phyloP scores from a whole-genome alignment of 2,329 filamentous ascomycete species.

The Colletotrichum sp. region DNA sequence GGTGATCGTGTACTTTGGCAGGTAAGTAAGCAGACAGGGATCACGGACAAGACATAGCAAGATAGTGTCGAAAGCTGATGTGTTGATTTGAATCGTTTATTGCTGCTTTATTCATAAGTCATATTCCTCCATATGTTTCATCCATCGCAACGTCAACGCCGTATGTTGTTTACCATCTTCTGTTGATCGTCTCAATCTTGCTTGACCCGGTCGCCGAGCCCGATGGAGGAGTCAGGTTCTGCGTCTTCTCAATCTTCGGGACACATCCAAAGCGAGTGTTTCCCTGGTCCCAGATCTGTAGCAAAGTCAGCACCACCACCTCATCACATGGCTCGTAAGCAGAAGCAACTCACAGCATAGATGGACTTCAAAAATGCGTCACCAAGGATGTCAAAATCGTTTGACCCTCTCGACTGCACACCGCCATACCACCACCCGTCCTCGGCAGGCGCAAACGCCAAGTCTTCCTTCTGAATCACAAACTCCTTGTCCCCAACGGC shows the following conservation, averaged over 20 bases:
- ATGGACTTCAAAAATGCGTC: conserved; percentile 15
- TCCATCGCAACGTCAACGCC: background rate
- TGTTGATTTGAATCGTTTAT: background rate
- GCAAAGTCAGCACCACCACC: background rate
- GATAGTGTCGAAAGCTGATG: background rate
- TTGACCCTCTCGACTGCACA: conserved; percentile 14
- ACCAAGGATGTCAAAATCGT: conserved; percentile 13
- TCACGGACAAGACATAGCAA: background rate
- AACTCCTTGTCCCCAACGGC: conserved; percentile 59
- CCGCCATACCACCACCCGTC: conserved; percentile 15
- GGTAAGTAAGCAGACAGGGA: background rate
- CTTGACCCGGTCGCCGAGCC: background rate
- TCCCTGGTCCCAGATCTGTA: conserved; percentile 15
- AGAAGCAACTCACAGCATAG: conserved; percentile 6
- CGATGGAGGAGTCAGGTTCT: background rate
- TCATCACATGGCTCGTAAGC: background rate
- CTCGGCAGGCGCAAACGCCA: conserved; percentile 9
- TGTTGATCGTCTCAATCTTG: background rate
- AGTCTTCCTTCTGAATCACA: conserved; percentile 12
- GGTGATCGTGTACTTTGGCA: background rate
- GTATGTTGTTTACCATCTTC: background rate
- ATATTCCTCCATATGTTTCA: background rate
- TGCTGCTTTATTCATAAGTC: background rate
- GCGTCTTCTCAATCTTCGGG: conserved; percentile 12
- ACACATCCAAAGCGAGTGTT: conserved; percentile 15